A percentile compares a stretch with the other conserved stretches of the same genome.
Evolutionary conservation across 768 basidiomycete genomes (phyloP).

Genomic region (Sporobolomyces pararoseus): DNA sequence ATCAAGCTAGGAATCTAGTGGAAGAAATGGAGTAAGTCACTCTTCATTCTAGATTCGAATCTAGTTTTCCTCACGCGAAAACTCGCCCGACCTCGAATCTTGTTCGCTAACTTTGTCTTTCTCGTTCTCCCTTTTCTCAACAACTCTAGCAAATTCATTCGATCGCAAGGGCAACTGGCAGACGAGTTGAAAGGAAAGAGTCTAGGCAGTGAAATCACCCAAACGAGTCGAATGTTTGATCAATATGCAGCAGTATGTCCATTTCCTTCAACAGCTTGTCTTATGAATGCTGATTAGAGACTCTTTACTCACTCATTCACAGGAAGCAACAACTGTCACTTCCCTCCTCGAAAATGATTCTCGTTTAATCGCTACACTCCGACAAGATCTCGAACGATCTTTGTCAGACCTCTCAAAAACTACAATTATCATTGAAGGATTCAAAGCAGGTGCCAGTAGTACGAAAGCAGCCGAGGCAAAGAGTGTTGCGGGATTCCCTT

Average conservation of each 20-base stretch:
- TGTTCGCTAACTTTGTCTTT: neutral
- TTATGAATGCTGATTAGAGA: no score
- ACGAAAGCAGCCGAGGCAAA: constrained; percentile 10
- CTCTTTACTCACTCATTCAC: neutral
- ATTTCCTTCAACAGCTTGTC: neutral
- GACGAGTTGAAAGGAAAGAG: constrained; percentile 39
- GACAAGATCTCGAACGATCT: constrained; percentile 20
- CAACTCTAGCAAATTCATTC: constrained; percentile 38
- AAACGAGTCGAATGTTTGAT: constrained; percentile 25
- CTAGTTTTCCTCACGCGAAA: no score
- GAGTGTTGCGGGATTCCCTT: constrained; percentile 6
- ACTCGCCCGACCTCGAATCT: no score
- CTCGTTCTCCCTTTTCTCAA: neutral
- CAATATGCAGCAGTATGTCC: constrained; percentile 22
- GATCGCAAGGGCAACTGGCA: constrained; percentile 26
- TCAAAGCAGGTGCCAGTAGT: constrained; percentile 10
- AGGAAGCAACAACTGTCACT: constrained; percentile 25
- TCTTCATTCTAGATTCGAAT: neutral
- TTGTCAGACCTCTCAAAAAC: constrained; percentile 26
- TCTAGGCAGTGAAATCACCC: constrained; percentile 34
- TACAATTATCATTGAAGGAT: constrained; percentile 30
- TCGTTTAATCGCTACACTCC: constrained; percentile 15
- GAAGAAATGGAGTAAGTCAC: constrained; percentile 43
- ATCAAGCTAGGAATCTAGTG: constrained; percentile 33
- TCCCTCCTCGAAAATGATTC: constrained; percentile 16